Evolutionary conservation across 2,329 filamentous ascomycete species (phyloP).

Genomic region (Myriosclerotinia scirpicola): DNA sequence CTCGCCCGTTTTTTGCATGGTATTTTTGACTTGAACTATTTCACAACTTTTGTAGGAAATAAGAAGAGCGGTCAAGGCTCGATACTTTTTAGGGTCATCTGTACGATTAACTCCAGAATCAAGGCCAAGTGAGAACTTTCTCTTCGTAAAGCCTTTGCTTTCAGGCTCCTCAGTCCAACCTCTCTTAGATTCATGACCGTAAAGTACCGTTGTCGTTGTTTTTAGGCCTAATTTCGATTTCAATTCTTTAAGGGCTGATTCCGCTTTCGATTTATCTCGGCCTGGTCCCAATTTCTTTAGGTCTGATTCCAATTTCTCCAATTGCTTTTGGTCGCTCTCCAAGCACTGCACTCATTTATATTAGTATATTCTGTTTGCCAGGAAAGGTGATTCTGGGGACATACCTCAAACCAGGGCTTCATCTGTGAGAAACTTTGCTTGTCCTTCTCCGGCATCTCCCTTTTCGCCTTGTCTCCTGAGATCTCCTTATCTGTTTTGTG

Average conservation of each 20-base stretch:
- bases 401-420: slow-evolving; percentile 1
- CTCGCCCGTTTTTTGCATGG: neutral
- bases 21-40: neutral
- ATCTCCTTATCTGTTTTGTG: too few relatives aligned
- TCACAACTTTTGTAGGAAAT: neutral
- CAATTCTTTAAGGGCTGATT: too few relatives aligned
- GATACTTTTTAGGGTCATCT: neutral
- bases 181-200: neutral
- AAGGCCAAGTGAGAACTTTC: neutral
- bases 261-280: too few relatives aligned
- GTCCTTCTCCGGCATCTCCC: neutral
- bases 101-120: slow-evolving; percentile 1
- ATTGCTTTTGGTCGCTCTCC: neutral
- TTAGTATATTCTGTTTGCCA: neutral
- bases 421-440: neutral
- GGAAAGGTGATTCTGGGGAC: too few relatives aligned
- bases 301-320: neutral
- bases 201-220: neutral
- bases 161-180: neutral
- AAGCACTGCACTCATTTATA: neutral
- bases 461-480: neutral
- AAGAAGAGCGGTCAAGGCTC: neutral
- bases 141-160: too few relatives aligned
- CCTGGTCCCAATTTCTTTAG: too few relatives aligned
- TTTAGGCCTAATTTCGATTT: too few relatives aligned